These are phyloP conservation scores for Plenodomus biglobosus DNA, from an alignment of 2,329 filamentous ascomycete species.

Conservation along the genomic window DNA sequence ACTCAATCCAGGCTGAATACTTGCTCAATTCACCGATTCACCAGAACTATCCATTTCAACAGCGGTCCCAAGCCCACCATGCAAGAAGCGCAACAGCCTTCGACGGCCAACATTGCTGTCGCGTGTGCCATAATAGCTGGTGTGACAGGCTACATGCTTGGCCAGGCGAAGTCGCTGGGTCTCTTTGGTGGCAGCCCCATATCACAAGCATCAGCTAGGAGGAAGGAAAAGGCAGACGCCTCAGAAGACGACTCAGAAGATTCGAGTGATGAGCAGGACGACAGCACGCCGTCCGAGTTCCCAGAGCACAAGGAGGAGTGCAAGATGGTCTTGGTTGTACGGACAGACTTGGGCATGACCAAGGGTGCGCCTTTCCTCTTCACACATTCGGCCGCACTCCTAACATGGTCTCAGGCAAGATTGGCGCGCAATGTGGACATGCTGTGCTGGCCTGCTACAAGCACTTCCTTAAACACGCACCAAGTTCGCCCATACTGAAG, in stretches of 20 bases:
- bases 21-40: no score
- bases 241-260: conserved; percentile 31
- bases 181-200: conserved; percentile 62
- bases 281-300: conserved; percentile 48
- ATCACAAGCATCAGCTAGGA: conserved; percentile 26
- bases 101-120: conserved; percentile 63
- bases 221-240: conserved; percentile 19
- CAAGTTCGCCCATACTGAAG: conserved; percentile 65
- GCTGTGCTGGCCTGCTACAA: conserved; percentile 99
- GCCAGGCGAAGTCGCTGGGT: conserved; percentile 67
- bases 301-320: conserved; percentile 71
- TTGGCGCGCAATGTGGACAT: conserved; percentile 91
- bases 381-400: neutral
- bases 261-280: conserved; percentile 35
- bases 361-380: conserved; percentile 63
- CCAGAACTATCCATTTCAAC: no score
- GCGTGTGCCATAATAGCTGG: conserved; percentile 74
- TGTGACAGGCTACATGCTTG: conserved; percentile 73
- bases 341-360: conserved; percentile 95
- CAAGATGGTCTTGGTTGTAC: conserved; percentile 88
- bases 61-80: conserved; percentile 10
- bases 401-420: conserved; percentile 70
- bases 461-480: conserved; percentile 60
- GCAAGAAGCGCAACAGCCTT: conserved; percentile 51
- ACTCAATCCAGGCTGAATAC: no score